phyloP scores from a whole-genome alignment of 768 basidiomycete species.

The Panellus pusillus region DNA sequence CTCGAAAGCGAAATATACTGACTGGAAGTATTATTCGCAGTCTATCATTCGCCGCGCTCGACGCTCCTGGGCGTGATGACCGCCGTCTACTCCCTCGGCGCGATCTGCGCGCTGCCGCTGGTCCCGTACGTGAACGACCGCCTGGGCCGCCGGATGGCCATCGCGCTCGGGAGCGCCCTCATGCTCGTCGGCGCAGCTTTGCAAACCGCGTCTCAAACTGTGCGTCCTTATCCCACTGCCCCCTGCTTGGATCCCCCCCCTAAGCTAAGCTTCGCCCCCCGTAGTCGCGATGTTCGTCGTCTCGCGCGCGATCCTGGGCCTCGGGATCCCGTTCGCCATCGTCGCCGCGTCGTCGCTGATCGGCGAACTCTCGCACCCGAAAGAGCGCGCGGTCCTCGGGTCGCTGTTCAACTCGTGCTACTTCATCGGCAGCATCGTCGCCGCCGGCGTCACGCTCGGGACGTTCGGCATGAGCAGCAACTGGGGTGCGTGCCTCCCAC shows the following conservation, averaged over 20 bases:
- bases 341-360: constrained; percentile 68
- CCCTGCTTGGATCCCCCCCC: neutral
- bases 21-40: constrained; percentile 31
- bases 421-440: constrained; percentile 57
- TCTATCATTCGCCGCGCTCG: constrained; percentile 53
- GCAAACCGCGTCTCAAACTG: constrained; percentile 49
- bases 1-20: neutral
- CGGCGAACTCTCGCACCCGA: constrained; percentile 69
- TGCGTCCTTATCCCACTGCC: no score
- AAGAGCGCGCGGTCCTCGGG: constrained; percentile 65
- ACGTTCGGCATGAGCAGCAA: constrained; percentile 59
- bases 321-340: constrained; percentile 53
- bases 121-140: constrained; percentile 52
- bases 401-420: constrained; percentile 66
- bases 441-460: constrained; percentile 60
- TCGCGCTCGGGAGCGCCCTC: constrained; percentile 49
- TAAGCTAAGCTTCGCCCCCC: neutral
- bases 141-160: constrained; percentile 51
- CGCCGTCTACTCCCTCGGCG: constrained; percentile 62
- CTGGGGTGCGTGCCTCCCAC: constrained; percentile 37
- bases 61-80: constrained; percentile 57
- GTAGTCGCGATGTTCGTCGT: constrained; percentile 63
- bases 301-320: constrained; percentile 50
- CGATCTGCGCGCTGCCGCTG: constrained; percentile 52
- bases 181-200: constrained; percentile 51